Conservation (phyloP, 2,329 filamentous ascomycete species). For the Botryotinia calthae region DNA sequence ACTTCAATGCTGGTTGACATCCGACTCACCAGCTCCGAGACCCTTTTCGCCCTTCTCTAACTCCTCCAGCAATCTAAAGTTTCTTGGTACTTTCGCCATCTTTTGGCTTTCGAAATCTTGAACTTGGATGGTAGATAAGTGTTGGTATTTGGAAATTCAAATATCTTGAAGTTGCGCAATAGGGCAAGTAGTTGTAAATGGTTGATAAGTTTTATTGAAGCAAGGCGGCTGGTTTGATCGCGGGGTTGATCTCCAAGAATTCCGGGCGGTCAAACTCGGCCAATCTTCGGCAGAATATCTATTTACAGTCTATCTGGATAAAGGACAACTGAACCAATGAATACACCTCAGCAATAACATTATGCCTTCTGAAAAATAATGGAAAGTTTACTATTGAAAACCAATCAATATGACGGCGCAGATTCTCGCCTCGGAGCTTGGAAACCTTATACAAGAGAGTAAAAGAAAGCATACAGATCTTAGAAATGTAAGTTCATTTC, state of each 20-base stretch:
- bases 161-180: not conserved
- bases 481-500: conserved; percentile 60
- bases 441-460: conserved; percentile 90
- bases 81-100: conserved; percentile 79
- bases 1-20: not conserved
- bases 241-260: conserved; percentile 8
- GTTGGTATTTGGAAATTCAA: not conserved
- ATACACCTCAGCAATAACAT: not conserved
- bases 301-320: not conserved
- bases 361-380: conserved; percentile 23
- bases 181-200: not conserved
- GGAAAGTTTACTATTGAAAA: conserved; percentile 25
- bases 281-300: conserved; percentile 7
- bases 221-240: not conserved
- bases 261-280: conserved; percentile 20
- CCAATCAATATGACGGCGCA: conserved; percentile 73
- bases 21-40: conserved; percentile 72
- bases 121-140: not conserved
- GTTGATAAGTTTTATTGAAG: conserved; percentile 3
- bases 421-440: conserved; percentile 82
- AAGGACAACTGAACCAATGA: conserved; percentile 16
- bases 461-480: conserved; percentile 92
- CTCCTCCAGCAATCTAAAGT: conserved; percentile 95
- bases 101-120: conserved; percentile 18
- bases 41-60: conserved; percentile 99